Base-by-base conservation (phyloP, 805 yeast species). In the Metschnikowia hibisci region DNA sequence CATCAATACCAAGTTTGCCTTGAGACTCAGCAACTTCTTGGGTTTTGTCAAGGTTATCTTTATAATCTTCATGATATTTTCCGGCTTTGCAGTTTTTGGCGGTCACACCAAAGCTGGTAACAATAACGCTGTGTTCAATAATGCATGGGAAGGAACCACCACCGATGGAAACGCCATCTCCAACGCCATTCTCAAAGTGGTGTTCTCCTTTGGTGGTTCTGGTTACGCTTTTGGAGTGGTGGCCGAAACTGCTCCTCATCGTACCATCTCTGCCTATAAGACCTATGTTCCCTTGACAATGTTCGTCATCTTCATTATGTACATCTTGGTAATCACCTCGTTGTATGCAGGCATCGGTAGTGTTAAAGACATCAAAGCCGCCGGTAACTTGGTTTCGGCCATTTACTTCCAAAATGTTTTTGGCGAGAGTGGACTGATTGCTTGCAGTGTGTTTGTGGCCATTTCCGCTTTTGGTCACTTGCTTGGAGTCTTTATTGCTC, bases 151-250 rank as follows among this genome's bases (percentile, higher is more conserved):
- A 25, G 71, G 75, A 1, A 62, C 77, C 2, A 71, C 75, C 0
- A 57, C 58, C 1, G 64, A 64, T 45, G 73, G 74, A 10, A 68
- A 72, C 52, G 57, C 66, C 10, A 71, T 73, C 46, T 64, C 73
- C 8, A 66, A 53, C 45, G 70, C 76, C 1, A 70, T 73, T 55
- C 66, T 73, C 47, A 67, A 53, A 62, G 74, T 69, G 32, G 59
- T 72, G 3, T 73, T 72, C 39, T 61, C 76, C 1, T 73, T 66
- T 44, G 64, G 72, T 41, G 77, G 77, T 30, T 52, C 65, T 14
- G 51, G 52, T 8, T 72, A 72, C 52, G 69, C 69, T 0, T 64
- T 72, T 50, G 63, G 61, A 10, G 63, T 71, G 26, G 64, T 55
- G 6, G 67, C 65, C 7, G 67, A 62, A 42, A 49, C 63, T 7